These are phyloP conservation scores for Xenoacremonium recifei DNA, from an alignment of 2,329 filamentous ascomycete species.

Conservation along the genomic window DNA sequence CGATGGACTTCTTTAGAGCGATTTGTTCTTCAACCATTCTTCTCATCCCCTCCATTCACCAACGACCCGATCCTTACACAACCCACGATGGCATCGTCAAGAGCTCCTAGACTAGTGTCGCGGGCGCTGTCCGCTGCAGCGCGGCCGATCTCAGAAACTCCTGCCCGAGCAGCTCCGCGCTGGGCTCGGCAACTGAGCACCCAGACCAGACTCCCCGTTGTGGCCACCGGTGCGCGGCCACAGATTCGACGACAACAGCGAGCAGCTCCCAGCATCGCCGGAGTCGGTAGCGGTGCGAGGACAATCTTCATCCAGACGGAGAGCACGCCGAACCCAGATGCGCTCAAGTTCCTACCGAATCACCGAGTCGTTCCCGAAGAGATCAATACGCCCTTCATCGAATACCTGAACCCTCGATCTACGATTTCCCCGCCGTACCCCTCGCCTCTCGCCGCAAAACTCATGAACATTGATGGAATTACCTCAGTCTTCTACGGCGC, in stretches of 20 bases:
- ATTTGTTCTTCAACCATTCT: conserved; percentile 4
- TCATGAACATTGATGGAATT: conserved; percentile 94
- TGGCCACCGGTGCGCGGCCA: conserved; percentile 22
- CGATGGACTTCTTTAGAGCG: conserved; percentile 9
- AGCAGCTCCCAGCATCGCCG: conserved; percentile 19
- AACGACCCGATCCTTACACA: not conserved
- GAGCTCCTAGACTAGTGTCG: conserved; percentile 19
- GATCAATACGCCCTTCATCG: conserved; percentile 75
- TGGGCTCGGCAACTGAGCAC: conserved; percentile 30
- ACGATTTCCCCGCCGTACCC: conserved; percentile 87
- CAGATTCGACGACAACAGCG: conserved; percentile 13
- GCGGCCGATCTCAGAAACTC: conserved; percentile 18
- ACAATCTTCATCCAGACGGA: conserved; percentile 99
- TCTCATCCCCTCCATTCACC: not conserved
- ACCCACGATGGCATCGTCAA: conserved; percentile 24
- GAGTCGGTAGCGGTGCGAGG: conserved; percentile 46
- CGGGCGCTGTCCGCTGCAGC: conserved; percentile 23
- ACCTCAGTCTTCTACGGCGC: conserved; percentile 89
- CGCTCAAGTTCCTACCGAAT: conserved; percentile 94
- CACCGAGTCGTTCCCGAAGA: conserved; percentile 76
- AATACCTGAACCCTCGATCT: conserved; percentile 86
- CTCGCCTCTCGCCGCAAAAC: conserved; percentile 83
- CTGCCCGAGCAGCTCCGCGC: conserved; percentile 20
- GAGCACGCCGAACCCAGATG: conserved; percentile 89
- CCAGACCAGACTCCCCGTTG: conserved; percentile 15